Conservation (phyloP, 345 rosid genomes). For the Salix udensis region DNA sequence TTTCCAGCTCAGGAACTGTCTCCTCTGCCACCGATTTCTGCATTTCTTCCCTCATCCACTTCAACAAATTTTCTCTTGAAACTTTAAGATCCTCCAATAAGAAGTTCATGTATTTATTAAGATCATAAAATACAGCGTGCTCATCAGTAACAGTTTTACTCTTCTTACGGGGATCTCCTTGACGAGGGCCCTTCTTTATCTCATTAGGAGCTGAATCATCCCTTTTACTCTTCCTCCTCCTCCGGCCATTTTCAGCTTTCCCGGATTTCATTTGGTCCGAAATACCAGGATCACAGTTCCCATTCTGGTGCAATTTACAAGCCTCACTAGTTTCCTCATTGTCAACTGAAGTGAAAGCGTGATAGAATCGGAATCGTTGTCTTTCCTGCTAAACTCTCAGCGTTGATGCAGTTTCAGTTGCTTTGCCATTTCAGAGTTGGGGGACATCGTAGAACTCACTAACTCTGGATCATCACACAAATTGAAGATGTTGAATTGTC, state of each 20-base stretch:
- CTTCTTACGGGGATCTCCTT: conserved; percentile 21
- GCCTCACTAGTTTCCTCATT: conserved; percentile 26
- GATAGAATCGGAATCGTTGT: conserved; percentile 40
- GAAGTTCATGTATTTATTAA: conserved; percentile 36
- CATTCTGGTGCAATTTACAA: conserved; percentile 23
- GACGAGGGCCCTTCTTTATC: conserved; percentile 18
- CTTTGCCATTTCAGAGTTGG: conserved; percentile 22
- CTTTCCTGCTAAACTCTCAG: conserved; percentile 49
- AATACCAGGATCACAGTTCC: conserved; percentile 9
- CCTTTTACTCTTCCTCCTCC: conserved; percentile 16
- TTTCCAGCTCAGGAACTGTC: conserved; percentile 6
- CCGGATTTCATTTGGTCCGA: conserved; percentile 11
- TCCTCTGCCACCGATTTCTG: conserved; percentile 34
- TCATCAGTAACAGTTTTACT: conserved; percentile 21
- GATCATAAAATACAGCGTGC: conserved; percentile 29
- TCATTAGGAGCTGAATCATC: conserved; percentile 3
- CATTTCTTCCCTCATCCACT: conserved; percentile 55
- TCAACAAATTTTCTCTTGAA: conserved; percentile 37
- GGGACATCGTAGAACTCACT: conserved; percentile 8
- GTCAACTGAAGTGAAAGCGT: conserved; percentile 25
- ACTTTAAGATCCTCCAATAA: conserved; percentile 48
- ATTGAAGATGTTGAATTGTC: conserved; percentile 1
- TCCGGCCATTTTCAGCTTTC: conserved; percentile 25
- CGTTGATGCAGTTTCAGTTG: conserved; percentile 42
- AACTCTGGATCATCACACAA: neutral